Base-by-base conservation (phyloP, 2,329 filamentous ascomycete genomes). In the Parastagonospora avenae region DNA sequence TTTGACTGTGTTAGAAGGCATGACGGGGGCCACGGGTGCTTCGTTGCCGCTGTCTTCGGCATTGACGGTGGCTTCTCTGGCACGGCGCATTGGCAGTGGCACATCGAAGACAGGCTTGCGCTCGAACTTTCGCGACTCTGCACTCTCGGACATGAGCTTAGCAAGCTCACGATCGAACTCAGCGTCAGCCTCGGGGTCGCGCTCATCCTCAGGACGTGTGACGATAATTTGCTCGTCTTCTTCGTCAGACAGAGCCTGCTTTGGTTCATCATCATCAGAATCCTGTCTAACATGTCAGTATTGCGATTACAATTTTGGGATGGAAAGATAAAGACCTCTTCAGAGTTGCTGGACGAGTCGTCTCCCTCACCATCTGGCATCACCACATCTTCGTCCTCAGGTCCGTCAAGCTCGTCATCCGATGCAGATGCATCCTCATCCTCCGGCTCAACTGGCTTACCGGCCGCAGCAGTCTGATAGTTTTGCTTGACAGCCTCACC, bases 161-260 rank as follows among this genome's bases (percentile, higher is more conserved):
- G 94, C 92, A 73, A 96, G 94, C 75, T 97, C 94, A 64, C 93
- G 90, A 70, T 99, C 95, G 71, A 99, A 99, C 36, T 99, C 94
- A 6, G 93, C 94, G 68, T 99, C 94, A 35, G 89, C 91, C 76
- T 97, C 92, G 0, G 93, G 92, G 60, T 99, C 92, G 49, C 92
- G 83, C 63, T 93, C 85, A 70, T 97, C 91, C 72, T 96, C 90
- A 67, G 93, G 88, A 53, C 92, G 87, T 38, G 91, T 95, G 41
- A 99, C 93, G 37, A 97, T 84, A 61, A 97, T 96, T 19, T 90
- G 86, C 71, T 97, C 92, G 57, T 97, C 92, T 57, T 83, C 81
- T 53, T 90, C 88, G 54, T 90, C 88, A 35, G 87, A 87, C 28
- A 82, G 87, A 32, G 84, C 84, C 33, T 78, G 69, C 42, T 71